These are phyloP conservation scores for Cronartium quercuum DNA, from an alignment of 1,284 basidiomycete species.

Conservation along the genomic window DNA sequence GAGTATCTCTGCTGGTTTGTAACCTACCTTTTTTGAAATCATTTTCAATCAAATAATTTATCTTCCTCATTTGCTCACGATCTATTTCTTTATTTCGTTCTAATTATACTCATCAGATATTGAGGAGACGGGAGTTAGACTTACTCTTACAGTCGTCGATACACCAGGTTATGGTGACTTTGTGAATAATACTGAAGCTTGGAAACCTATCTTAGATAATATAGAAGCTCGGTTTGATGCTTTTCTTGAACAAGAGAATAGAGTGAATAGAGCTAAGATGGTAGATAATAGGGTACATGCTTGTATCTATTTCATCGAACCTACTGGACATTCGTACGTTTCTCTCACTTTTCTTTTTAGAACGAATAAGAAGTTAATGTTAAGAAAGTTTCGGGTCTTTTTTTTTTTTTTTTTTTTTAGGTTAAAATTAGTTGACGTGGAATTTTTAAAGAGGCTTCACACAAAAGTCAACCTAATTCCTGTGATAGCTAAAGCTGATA, in stretches of 20 bases:
- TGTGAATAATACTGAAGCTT: constrained; percentile 96
- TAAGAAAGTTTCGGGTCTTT: constrained; percentile 11
- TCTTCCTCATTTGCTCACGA: constrained; percentile 4
- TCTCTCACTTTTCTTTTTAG: background rate
- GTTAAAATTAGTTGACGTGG: constrained; percentile 90
- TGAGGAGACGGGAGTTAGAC: constrained; percentile 89
- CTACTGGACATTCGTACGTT: constrained; percentile 88
- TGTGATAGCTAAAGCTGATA: constrained; percentile 92
- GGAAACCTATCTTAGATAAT: constrained; percentile 95
- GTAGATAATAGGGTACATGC: constrained; percentile 63
- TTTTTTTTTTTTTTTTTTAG: constrained; percentile 51
- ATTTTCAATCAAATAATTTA: constrained; percentile 1
- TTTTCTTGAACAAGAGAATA: constrained; percentile 94
- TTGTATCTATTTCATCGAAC: constrained; percentile 95
- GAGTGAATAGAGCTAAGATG: constrained; percentile 82
- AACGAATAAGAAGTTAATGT: background rate
- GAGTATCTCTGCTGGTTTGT: constrained; percentile 85
- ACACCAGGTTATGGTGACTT: constrained; percentile 95
- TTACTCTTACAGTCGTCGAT: constrained; percentile 94
- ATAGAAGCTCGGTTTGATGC: constrained; percentile 94
- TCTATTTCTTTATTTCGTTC: constrained; percentile 44
- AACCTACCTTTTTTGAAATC: background rate
- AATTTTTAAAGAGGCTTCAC: constrained; percentile 93
- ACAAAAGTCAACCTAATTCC: constrained; percentile 95
- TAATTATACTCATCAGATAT: constrained; percentile 68